Evolutionary conservation across 2,329 filamentous ascomycete species (phyloP).

Genomic region (Talaromyces piceae): DNA sequence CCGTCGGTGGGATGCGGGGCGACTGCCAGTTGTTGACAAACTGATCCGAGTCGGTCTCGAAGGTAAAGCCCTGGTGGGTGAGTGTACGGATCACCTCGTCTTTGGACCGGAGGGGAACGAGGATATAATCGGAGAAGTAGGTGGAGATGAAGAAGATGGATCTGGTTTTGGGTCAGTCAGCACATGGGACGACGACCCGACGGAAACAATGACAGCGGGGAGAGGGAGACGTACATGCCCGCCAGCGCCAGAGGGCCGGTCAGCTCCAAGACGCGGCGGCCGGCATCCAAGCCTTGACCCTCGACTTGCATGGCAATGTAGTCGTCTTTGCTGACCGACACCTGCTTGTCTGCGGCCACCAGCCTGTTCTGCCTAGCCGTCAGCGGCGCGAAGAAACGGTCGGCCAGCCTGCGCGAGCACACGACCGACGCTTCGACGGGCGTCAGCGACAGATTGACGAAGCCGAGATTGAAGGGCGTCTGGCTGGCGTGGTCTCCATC

Average conservation of each 20-base stretch:
- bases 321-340: slow-evolving; percentile 72
- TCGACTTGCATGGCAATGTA: slow-evolving; percentile 87
- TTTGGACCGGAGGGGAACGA: slow-evolving; percentile 71
- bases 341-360: slow-evolving; percentile 35
- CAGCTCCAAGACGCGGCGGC: slow-evolving; percentile 82
- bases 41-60: slow-evolving; percentile 62
- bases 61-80: slow-evolving; percentile 72
- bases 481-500: slow-evolving; percentile 20
- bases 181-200: background rate
- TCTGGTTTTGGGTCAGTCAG: slow-evolving; percentile 27
- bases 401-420: slow-evolving; percentile 68
- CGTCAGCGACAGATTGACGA: slow-evolving; percentile 89
- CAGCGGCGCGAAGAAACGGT: slow-evolving; percentile 66
- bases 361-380: slow-evolving; percentile 54
- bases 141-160: slow-evolving; percentile 98
- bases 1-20: slow-evolving; percentile 29
- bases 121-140: slow-evolving; percentile 95
- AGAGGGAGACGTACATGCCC: slow-evolving; percentile 55
- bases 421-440: slow-evolving; percentile 89
- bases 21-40: slow-evolving; percentile 54
- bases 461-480: slow-evolving; percentile 52
- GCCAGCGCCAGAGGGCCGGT: slow-evolving; percentile 86
- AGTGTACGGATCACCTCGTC: slow-evolving; percentile 69
- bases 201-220: background rate
- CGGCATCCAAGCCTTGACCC: slow-evolving; percentile 82